A percentile compares a stretch with the other conserved stretches of the same genome.
Evolutionary conservation across 2,329 filamentous ascomycete genomes (phyloP).

Genomic region (Fusarium algeriense): DNA sequence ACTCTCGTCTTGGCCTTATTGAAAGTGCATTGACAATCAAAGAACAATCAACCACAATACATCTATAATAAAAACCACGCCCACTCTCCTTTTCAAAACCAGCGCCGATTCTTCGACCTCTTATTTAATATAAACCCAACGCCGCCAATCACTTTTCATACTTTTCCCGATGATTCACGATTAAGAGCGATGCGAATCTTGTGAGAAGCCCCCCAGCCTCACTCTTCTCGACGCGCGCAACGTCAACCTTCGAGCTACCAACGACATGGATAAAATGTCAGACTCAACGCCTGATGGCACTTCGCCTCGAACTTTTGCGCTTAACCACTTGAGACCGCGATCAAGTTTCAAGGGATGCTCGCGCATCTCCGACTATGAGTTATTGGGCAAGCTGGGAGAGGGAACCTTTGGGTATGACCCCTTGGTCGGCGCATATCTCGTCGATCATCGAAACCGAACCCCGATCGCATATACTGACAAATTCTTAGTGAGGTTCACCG

Average conservation of each 20-base stretch:
- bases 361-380: conserved; percentile 81
- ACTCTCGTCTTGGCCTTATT: conserved; percentile 22
- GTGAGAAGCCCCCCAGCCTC: conserved; percentile 25
- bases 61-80: conserved; percentile 12
- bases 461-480: conserved; percentile 17
- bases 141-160: neutral
- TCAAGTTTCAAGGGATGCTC: conserved; percentile 86
- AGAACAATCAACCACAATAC: conserved; percentile 22
- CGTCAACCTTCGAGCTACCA: conserved; percentile 21
- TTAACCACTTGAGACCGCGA: conserved; percentile 66
- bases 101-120: neutral
- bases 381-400: conserved; percentile 88
- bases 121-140: neutral
- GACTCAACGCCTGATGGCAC: conserved; percentile 54
- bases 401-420: conserved; percentile 86
- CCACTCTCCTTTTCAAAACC: conserved; percentile 1
- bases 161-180: conserved; percentile 18
- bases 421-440: conserved; percentile 25
- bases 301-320: conserved; percentile 68
- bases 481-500: conserved; percentile 84
- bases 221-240: conserved; percentile 41
- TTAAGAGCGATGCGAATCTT: conserved; percentile 36
- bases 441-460: neutral
- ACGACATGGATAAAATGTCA: conserved; percentile 49
- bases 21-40: conserved; percentile 21